Conservation (phyloP, 2,329 filamentous ascomycete species). For the Microdochium trichocladiopsis region DNA sequence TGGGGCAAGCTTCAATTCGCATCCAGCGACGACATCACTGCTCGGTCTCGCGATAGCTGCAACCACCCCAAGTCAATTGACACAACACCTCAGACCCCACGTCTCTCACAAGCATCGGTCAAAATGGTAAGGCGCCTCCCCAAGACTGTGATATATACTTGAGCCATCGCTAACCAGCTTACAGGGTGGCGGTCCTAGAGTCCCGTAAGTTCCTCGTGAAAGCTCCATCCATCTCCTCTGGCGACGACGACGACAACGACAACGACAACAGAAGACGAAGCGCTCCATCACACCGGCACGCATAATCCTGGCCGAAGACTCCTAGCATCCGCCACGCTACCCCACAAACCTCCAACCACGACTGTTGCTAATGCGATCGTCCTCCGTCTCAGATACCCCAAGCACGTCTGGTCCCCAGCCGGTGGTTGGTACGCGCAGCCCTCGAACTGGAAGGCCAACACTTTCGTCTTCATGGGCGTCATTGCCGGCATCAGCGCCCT, state of each 20-base stretch:
- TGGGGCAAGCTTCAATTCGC: neutral
- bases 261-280: neutral
- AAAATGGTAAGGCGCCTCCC: slow-evolving; percentile 45
- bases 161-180: slow-evolving; percentile 29
- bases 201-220: slow-evolving; percentile 44
- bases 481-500: slow-evolving; percentile 61
- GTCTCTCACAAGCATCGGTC: slow-evolving; percentile 20
- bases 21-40: neutral
- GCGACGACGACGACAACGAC: no score
- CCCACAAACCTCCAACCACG: no score
- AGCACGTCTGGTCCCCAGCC: slow-evolving; percentile 98
- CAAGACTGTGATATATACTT: neutral
- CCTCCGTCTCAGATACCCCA: slow-evolving; percentile 65
- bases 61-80: slow-evolving; percentile 20
- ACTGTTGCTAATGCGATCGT: no score
- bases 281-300: slow-evolving; percentile 10
- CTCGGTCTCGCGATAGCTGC: neutral
- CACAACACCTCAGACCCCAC: slow-evolving; percentile 12
- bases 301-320: slow-evolving; percentile 3
- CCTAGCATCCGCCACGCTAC: no score
- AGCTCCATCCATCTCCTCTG: neutral
- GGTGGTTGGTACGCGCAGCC: slow-evolving; percentile 98
- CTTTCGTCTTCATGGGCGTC: slow-evolving; percentile 63
- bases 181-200: slow-evolving; percentile 68
- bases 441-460: slow-evolving; percentile 92